Evolutionary conservation across 495 filamentous ascomycete genomes (phyloP).

Genomic region (Aspergillus sclerotioniger): DNA sequence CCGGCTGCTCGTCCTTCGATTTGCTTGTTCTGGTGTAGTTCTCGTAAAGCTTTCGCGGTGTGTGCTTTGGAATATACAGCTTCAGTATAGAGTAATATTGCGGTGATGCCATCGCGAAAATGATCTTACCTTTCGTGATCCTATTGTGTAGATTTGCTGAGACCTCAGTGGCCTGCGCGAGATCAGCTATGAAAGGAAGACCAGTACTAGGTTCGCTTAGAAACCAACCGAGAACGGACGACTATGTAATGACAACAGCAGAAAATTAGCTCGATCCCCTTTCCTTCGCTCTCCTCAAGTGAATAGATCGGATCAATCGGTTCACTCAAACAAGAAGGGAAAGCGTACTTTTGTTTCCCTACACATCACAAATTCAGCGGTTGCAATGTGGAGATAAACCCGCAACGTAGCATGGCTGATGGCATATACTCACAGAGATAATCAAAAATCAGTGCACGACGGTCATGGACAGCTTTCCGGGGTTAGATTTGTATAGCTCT

Average conservation of each 20-base stretch:
- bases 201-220: neutral
- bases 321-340: neutral
- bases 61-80: slow-evolving; percentile 38
- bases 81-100: slow-evolving; percentile 1
- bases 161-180: slow-evolving; percentile 57
- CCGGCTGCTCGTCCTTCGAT: slow-evolving; percentile 59
- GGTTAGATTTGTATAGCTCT: slow-evolving; percentile 21
- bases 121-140: slow-evolving; percentile 56
- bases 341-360: slow-evolving; percentile 58
- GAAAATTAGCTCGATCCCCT: neutral
- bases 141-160: slow-evolving; percentile 66
- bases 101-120: neutral
- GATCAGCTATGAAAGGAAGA: slow-evolving; percentile 4
- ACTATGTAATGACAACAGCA: slow-evolving; percentile 31
- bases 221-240: slow-evolving; percentile 58
- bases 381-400: neutral
- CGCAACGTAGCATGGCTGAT: neutral
- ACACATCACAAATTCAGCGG: neutral
- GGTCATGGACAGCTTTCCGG: slow-evolving; percentile 24
- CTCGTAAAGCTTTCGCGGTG: slow-evolving; percentile 61
- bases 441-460: slow-evolving; percentile 44
- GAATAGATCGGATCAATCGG: neutral
- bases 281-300: neutral
- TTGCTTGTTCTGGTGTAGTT: slow-evolving; percentile 58
- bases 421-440: slow-evolving; percentile 54